Base-by-base conservation (phyloP, 1,284 basidiomycete species). In the Cryptococcus sp. region DNA sequence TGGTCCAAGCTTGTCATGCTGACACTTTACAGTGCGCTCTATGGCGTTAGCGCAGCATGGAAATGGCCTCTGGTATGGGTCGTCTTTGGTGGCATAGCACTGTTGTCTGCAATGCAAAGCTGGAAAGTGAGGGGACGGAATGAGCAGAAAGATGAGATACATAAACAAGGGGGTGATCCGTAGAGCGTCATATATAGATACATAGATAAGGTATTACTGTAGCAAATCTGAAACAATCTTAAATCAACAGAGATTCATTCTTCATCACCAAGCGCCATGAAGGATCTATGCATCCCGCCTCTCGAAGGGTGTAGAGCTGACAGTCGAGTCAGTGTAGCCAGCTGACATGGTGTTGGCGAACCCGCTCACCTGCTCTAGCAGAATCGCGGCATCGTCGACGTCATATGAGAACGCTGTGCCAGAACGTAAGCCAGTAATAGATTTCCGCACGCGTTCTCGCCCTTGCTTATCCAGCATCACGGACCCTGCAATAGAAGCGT, bases 41-140 rank as follows among this genome's bases (percentile, higher is more conserved):
- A 63, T 46, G 54, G 59, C 26, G 23, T 61, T n/a, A 54, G 56
- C 49, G 62, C 59, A 13, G 52, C 55, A 45, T 37, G 22, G 40
- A 46, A 56, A 13, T 26, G 48, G 13, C 58, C 63, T 1, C 38
- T 65, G 23, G 63, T 65, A 6, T 65, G 63, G 63, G 25, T 62
- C n/a, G 58, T 61, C 8, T 63, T 62, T 43, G 53, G 54, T 13
- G 50, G 52, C 2, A 54, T 62, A 16, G 52, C 52, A 8, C 5
- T 52, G 3, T 2, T 58, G 1, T 38, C 53, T 16, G 47, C 52
- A 6, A n/a, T 61, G 17, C 61, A 63, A 39, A 52, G 55, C 19
- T 58, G 48, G 46, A 41, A 48, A 16, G 46, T 63, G 16, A 43
- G 53, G 26, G 41, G 20, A 5, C n/a, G n/a, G 15, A 23, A 8